These are phyloP conservation scores for Metarhizium anisopliae DNA, from an alignment of 2,329 filamentous ascomycete genomes.

Conservation along the genomic window DNA sequence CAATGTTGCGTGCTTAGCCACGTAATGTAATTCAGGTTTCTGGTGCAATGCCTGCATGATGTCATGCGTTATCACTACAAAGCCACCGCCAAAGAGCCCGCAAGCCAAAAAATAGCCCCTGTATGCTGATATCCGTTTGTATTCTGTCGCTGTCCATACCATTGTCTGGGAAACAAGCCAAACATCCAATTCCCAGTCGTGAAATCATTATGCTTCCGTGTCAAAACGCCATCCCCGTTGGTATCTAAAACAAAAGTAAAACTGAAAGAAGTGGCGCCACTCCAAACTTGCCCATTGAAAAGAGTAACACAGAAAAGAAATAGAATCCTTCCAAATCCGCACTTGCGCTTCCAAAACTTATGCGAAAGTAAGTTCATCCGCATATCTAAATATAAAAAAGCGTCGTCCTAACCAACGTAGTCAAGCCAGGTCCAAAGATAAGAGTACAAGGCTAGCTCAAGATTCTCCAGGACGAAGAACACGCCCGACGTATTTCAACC, in stretches of 20 bases:
- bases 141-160: not conserved
- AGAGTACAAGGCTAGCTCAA: not conserved
- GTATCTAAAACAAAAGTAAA: not conserved
- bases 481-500: constrained; percentile 23
- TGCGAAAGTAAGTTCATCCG: not conserved
- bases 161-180: not conserved
- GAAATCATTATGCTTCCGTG: not conserved
- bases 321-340: not conserved
- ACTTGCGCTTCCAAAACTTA: not conserved
- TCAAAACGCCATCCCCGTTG: not conserved
- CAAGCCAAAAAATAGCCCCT: not conserved
- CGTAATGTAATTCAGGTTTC: too few relatives aligned
- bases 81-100: not conserved
- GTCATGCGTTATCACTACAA: not conserved
- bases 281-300: not conserved
- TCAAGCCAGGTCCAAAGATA: not conserved
- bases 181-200: not conserved
- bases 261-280: not conserved
- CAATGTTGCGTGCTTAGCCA: too few relatives aligned
- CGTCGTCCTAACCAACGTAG: not conserved
- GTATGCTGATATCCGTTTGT: not conserved
- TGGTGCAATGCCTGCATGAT: too few relatives aligned
- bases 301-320: not conserved
- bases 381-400: not conserved
- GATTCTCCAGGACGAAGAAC: not conserved